phyloP scores from a whole-genome alignment of 768 basidiomycete species.

The Kwoniella dejecticola region DNA sequence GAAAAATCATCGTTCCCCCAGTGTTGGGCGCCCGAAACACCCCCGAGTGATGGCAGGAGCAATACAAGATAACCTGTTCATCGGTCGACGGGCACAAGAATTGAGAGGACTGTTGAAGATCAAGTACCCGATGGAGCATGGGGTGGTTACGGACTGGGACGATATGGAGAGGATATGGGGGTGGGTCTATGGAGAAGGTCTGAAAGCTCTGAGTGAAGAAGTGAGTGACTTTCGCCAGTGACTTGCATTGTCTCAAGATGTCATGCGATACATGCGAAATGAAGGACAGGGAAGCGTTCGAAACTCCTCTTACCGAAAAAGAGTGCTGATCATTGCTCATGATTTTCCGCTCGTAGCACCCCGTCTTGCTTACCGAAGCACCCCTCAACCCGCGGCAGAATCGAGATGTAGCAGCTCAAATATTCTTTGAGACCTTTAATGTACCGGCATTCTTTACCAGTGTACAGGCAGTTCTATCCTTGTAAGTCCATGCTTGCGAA shows the following conservation, averaged over 20 bases:
- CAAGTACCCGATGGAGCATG: slow-evolving; percentile 99
- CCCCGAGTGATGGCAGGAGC: slow-evolving; percentile 92
- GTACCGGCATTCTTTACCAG: slow-evolving; percentile 95
- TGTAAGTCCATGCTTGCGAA: slow-evolving; percentile 63
- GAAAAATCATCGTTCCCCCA: slow-evolving; percentile 50
- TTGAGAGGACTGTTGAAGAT: slow-evolving; percentile 93
- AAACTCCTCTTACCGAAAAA: too few species aligned
- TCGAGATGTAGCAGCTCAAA: slow-evolving; percentile 93
- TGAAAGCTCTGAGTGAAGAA: slow-evolving; percentile 95
- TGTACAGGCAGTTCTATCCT: slow-evolving; percentile 92
- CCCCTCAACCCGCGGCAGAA: slow-evolving; percentile 95
- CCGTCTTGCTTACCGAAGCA: slow-evolving; percentile 94
- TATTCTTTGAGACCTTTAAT: slow-evolving; percentile 99
- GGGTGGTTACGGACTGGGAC: slow-evolving; percentile 99
- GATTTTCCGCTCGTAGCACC: slow-evolving; percentile 66
- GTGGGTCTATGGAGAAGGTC: slow-evolving; percentile 94
- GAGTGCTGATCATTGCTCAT: not conserved
- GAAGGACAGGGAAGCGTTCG: too few species aligned
- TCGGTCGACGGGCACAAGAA: slow-evolving; percentile 92
- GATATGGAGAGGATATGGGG: slow-evolving; percentile 99
- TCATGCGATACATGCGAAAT: too few species aligned
- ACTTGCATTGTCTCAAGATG: not conserved
- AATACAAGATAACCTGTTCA: slow-evolving; percentile 93
- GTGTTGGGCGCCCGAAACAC: slow-evolving; percentile 96
- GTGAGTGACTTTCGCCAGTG: slow-evolving; percentile 58